These are phyloP conservation scores for Spathaspora hagerdaliae DNA, from an alignment of 805 yeast species.

Conservation along the genomic window DNA sequence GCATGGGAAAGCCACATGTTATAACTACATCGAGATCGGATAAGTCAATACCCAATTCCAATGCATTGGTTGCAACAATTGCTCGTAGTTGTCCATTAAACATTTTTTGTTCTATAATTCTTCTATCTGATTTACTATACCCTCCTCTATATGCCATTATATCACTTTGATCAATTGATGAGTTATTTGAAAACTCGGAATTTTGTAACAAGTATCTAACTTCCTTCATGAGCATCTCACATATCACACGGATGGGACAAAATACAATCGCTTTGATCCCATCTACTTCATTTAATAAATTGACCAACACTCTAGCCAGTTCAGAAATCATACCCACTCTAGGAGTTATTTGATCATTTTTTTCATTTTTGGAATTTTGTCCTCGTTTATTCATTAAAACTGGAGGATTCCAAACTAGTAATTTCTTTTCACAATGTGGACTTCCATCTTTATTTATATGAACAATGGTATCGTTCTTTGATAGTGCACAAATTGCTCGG, in stretches of 20 bases:
- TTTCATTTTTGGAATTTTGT: constrained; percentile 21
- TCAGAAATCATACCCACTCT: constrained; percentile 70
- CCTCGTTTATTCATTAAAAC: constrained; percentile 53
- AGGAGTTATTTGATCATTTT: constrained; percentile 15
- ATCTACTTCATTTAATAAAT: constrained; percentile 48
- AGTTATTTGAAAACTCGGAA: constrained; percentile 35
- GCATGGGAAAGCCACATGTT: constrained; percentile 88
- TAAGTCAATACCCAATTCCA: constrained; percentile 93
- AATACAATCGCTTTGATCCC: constrained; percentile 83
- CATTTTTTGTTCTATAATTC: constrained; percentile 87
- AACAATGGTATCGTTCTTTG: constrained; percentile 37
- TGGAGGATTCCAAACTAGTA: constrained; percentile 87
- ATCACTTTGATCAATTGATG: constrained; percentile 39
- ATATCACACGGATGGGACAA: constrained; percentile 79
- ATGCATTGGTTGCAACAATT: constrained; percentile 89
- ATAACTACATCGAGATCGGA: constrained; percentile 90
- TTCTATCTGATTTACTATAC: constrained; percentile 78
- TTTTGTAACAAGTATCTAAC: constrained; percentile 53
- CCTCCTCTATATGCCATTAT: constrained; percentile 96
- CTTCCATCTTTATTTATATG: constrained; percentile 82
- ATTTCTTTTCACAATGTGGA: constrained; percentile 72
- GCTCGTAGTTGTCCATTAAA: constrained; percentile 82
- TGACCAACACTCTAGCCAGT: constrained; percentile 69
- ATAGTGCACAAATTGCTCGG: constrained; percentile 67
- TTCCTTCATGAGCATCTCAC: constrained; percentile 85